These are phyloP conservation scores for Pichia exigua DNA, from an alignment of 805 yeast species.

Conservation along the genomic window DNA sequence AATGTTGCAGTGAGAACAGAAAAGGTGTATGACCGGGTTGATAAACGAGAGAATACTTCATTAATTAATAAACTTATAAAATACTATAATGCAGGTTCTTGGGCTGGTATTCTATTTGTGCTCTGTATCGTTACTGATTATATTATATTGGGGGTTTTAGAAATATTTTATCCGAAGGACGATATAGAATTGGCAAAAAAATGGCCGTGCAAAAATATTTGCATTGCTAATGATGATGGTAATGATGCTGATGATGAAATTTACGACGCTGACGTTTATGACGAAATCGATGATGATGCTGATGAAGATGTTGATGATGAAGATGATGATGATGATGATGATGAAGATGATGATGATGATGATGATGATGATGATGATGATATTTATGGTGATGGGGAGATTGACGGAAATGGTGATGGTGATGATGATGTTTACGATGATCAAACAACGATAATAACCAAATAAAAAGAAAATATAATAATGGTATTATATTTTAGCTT, in stretches of 20 bases:
- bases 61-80: conserved; percentile 52
- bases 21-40: conserved; percentile 54
- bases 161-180: conserved; percentile 59
- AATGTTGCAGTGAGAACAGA: conserved; percentile 86
- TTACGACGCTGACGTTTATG: neutral
- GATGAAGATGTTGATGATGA: neutral
- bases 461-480: too few species aligned
- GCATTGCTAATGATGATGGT: neutral
- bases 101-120: conserved; percentile 82
- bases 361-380: neutral
- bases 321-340: neutral
- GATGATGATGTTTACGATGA: too few species aligned
- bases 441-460: neutral
- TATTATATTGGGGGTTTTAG: conserved; percentile 53
- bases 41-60: conserved; percentile 22
- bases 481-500: neutral
- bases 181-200: conserved; percentile 68
- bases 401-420: too few species aligned
- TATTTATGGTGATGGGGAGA: neutral
- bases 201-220: conserved; percentile 50
- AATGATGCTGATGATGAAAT: neutral
- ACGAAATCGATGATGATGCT: neutral
- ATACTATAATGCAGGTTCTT: conserved; percentile 63
- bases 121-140: conserved; percentile 77
- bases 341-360: neutral